Base-by-base conservation (phyloP, 2,329 filamentous ascomycete species). In the Clarireedia paspali region DNA sequence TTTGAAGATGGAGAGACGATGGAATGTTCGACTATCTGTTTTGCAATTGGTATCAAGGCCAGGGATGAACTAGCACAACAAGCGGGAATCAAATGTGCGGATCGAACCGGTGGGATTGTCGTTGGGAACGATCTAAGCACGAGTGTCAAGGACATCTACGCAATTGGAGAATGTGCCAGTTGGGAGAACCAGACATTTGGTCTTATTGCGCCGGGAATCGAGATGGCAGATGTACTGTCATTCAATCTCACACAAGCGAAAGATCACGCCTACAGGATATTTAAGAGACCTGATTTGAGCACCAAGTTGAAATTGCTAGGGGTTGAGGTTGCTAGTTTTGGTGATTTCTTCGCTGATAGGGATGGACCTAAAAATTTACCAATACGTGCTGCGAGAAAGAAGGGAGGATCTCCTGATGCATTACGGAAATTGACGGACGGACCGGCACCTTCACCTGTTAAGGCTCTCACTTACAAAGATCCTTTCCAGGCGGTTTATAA, bases 271-370 rank as follows among this genome's bases (percentile, higher is more conserved):
- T 81, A 82, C 2, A 77, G 87, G 34, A 76, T 75, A 30, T 95
- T 95, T 76, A 89, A 89, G 70, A 75, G 85, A 4, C 91, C 91
- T 0, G 90, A 96, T 69, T 75, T 96, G 42, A 95, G 91, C 75
- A 96, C 91, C 0, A 96, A 95, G 69, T 75, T 96, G 30, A 96
- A 96, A 75, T 76, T 96, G 0, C 77, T 96, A 0, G 91, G 91
- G 0, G 89, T 96, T 7, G 89, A 96, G 62, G 91, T 96, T 4
- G 91, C 91, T 17, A 94, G 88, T 66, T 96, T 96, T 67, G 91
- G 91, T 0, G 91, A 96, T 68, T 96, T 91, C 75, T 96, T 96
- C 62, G 91, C 91, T 0, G 91, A 96, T 64, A 77, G 88, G 30
- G 88, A 95, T 67, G 90, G 90, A 0, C 89, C 89, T 0, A 87